Conservation (phyloP, 345 rosid species). For the Brassica cretica region DNA sequence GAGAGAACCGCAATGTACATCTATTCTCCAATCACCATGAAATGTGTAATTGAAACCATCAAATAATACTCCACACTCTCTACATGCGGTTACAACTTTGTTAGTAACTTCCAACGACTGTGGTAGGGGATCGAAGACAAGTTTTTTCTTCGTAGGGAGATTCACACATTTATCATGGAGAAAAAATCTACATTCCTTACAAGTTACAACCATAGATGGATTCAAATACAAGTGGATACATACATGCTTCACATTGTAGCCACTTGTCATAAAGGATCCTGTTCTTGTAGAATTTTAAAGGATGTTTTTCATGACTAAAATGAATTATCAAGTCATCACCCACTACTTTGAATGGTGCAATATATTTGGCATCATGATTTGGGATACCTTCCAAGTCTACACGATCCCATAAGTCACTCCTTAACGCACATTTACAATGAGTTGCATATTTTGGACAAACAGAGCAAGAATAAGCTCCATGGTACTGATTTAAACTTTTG, state of each 20-base stretch:
- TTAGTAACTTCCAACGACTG: background rate
- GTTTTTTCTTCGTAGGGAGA: background rate
- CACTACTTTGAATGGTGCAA: constrained; percentile 1
- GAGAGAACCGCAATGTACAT: constrained; percentile 10
- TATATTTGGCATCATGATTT: background rate
- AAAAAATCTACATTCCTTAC: background rate
- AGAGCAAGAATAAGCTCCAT: background rate
- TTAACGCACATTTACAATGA: background rate
- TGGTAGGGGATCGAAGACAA: accelerated
- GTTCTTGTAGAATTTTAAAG: background rate
- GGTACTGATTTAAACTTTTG: background rate
- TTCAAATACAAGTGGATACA: background rate
- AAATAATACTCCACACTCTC: background rate
- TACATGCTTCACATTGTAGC: constrained; percentile 9
- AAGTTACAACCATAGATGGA: background rate
- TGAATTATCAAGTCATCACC: constrained; percentile 1
- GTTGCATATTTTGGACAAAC: background rate
- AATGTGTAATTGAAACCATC: background rate
- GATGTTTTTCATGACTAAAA: background rate
- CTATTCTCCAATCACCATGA: background rate
- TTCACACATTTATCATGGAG: background rate
- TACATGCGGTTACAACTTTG: background rate
- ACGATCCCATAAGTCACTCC: background rate
- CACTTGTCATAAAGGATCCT: background rate
- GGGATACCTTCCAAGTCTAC: background rate